These are phyloP conservation scores for Monilinia aucupariae DNA, from an alignment of 2,329 filamentous ascomycete genomes.

Conservation along the genomic window DNA sequence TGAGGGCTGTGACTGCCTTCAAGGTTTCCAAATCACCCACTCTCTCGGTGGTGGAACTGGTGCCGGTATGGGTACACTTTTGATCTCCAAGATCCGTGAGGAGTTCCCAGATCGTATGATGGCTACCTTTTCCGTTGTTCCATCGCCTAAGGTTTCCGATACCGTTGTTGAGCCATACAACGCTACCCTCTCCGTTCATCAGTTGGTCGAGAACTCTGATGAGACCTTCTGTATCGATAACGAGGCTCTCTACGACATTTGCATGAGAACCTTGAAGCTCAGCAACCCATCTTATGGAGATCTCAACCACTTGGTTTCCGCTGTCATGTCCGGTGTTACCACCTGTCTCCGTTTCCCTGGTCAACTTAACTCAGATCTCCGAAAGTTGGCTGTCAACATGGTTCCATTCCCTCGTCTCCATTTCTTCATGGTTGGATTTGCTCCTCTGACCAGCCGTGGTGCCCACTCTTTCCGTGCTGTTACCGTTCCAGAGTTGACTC, in stretches of 20 bases:
- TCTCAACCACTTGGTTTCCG: constrained; percentile 98
- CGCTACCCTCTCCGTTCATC: constrained; percentile 96
- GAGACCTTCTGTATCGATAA: constrained; percentile 99
- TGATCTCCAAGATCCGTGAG: constrained; percentile 99
- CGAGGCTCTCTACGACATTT: constrained; percentile 99
- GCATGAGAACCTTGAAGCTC: constrained; percentile 99
- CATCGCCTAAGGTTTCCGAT: constrained; percentile 98
- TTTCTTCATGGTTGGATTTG: constrained; percentile 99
- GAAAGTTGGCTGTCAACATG: constrained; percentile 99
- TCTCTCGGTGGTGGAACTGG: constrained; percentile 99
- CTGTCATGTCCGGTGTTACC: constrained; percentile 99
- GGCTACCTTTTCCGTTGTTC: constrained; percentile 98
- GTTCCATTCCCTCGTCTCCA: constrained; percentile 99
- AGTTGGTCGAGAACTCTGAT: constrained; percentile 99
- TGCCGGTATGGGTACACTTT: constrained; percentile 98
- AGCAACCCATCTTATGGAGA: constrained; percentile 98
- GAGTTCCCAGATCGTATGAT: constrained; percentile 99
- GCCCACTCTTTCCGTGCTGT: constrained; percentile 96
- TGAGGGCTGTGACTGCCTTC: constrained; percentile 97
- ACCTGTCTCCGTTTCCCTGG: constrained; percentile 98
- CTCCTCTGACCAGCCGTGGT: constrained; percentile 89
- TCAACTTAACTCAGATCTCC: constrained; percentile 99
- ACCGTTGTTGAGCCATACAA: constrained; percentile 99
- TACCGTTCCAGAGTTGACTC: constrained; percentile 94
- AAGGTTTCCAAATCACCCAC: constrained; percentile 99